Evolutionary conservation across 495 filamentous ascomycete species (phyloP).

Genomic region (Xylaria nigripes): DNA sequence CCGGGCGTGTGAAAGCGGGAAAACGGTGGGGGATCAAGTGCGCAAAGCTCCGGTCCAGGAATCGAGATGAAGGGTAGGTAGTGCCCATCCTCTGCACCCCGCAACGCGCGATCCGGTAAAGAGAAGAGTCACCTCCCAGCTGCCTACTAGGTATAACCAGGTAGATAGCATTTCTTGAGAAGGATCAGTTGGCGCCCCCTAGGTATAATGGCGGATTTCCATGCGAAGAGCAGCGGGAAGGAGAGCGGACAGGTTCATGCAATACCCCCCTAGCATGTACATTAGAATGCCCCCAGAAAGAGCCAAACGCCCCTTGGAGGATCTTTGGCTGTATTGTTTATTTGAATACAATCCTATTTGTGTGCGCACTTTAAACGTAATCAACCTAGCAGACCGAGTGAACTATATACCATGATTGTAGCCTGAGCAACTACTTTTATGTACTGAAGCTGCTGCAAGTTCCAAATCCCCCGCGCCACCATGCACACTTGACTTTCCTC

Average conservation of each 20-base stretch:
- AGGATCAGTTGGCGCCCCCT: background rate
- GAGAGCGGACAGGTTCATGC: background rate
- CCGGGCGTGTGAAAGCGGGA: background rate
- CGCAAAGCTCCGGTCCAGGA: conserved; percentile 1
- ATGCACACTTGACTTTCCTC: too few species aligned
- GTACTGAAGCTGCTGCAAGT: too few species aligned
- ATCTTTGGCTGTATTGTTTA: too few species aligned
- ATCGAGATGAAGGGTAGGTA: conserved; percentile 4
- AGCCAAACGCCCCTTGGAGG: too few species aligned
- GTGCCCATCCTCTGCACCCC: conserved; percentile 2
- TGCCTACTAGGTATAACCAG: background rate
- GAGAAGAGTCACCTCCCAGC: background rate
- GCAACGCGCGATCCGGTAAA: background rate
- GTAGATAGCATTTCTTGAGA: background rate
- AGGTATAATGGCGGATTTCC: background rate
- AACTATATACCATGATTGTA: too few species aligned
- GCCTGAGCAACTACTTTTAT: too few species aligned
- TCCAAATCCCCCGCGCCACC: too few species aligned
- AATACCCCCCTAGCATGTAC: too few species aligned
- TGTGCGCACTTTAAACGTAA: too few species aligned
- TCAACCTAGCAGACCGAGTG: too few species aligned
- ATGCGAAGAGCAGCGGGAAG: background rate
- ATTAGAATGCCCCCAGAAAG: too few species aligned
- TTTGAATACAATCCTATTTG: too few species aligned
- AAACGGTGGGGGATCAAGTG: conserved; percentile 1